Base-by-base conservation (phyloP, 2,329 filamentous ascomycete genomes). In the Colletotrichum australisinense region DNA sequence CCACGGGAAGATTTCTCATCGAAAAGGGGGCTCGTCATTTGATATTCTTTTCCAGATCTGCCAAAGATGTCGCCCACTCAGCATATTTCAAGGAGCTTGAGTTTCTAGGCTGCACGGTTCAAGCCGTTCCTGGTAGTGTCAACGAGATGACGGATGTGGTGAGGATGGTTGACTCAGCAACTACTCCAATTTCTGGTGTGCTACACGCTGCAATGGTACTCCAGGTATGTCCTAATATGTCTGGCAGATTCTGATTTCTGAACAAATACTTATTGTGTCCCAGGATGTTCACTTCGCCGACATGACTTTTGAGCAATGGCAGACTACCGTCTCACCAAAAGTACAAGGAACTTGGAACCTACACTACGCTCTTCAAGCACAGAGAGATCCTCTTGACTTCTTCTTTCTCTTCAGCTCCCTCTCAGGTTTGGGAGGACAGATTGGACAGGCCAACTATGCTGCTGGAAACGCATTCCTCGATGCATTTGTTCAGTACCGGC, bases 281-380 rank as follows among this genome's bases (percentile, higher is more conserved):
- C 26, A 75, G 62, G 77, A 77, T 32, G 42, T 42, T 7, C 67
- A 65, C 57, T 76, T 85, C 24, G 76, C 79, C 3, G 77, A 82
- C 28, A 86, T 87, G 83, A 79, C 76, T 2, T 69, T 79, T 12
- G 73, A 81, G 1, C 77, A 84, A n/a, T 87, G 83, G 83, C 73
- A 78, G 4, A 73, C 75, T 1, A 77, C 81, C 3, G 75, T 84
- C 2, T 74, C 74, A 2, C 83, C 84, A 4, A 88, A 88, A 76
- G 80, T 84, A 1, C 66, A 78, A 11, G 86, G 84, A 5, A 84
- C 84, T 5, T 83, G 80, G 81, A 87, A 88, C 66, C 77, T 87
- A 6, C 83, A 87, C 74, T 63, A 80, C 30, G n/a, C 74, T 56
- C 75, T 82, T 0, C 46, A 69, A 26, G 6, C 62, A 7, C 64